Evolutionary conservation across 495 filamentous ascomycete genomes (phyloP).

Genomic region (Penicillium bialowiezense): DNA sequence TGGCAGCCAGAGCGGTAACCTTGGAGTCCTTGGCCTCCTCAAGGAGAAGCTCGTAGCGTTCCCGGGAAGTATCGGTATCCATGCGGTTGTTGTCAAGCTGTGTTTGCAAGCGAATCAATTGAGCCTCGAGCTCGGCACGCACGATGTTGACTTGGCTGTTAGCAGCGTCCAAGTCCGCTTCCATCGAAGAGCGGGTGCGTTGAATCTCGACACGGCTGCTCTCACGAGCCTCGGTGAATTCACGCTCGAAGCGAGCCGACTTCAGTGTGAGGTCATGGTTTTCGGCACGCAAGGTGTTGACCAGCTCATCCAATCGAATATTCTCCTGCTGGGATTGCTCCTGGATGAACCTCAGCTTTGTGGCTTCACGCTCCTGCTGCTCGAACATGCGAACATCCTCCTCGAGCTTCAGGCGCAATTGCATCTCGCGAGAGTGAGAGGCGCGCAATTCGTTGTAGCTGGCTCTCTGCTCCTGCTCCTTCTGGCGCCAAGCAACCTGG

Average conservation of each 20-base stretch:
- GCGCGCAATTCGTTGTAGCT: conserved; percentile 78
- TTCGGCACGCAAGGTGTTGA: conserved; percentile 64
- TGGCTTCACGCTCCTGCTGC: conserved; percentile 67
- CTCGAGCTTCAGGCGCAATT: conserved; percentile 75
- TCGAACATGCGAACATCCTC: conserved; percentile 74
- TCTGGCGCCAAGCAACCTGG: conserved; percentile 69
- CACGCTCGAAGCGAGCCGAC: conserved; percentile 71
- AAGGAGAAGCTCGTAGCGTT: conserved; percentile 71
- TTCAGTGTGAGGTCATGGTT: conserved; percentile 59
- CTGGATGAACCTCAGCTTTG: conserved; percentile 50
- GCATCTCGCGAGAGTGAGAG: conserved; percentile 70
- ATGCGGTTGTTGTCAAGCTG: conserved; percentile 70
- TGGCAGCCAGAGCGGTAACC: conserved; percentile 48
- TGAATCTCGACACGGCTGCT: conserved; percentile 72
- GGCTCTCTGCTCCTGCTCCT: conserved; percentile 69
- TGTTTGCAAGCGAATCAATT: conserved; percentile 61
- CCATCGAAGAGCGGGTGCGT: conserved; percentile 71
- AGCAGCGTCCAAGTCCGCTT: conserved; percentile 74
- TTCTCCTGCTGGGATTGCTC: conserved; percentile 56
- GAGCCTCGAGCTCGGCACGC: conserved; percentile 70
- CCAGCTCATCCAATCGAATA: conserved; percentile 58
- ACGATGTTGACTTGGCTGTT: conserved; percentile 81
- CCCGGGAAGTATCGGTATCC: conserved; percentile 70
- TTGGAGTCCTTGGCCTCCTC: conserved; percentile 65
- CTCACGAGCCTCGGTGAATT: conserved; percentile 78